Conservation (phyloP, 305 asterid species). For the Rubia peregrina region DNA sequence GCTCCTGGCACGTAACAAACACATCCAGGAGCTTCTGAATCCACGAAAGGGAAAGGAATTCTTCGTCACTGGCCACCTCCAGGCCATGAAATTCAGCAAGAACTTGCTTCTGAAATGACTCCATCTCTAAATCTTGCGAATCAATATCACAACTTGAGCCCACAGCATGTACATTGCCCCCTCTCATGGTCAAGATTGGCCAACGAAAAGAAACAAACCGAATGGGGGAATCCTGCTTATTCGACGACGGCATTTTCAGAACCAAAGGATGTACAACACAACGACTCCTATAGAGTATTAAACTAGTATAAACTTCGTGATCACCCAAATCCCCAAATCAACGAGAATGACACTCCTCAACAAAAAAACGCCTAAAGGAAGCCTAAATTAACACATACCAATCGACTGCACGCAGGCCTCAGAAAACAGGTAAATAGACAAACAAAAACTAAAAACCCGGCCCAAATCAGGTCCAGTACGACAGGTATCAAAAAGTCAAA, state of each 20-base stretch:
- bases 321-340: slow-evolving; percentile 7
- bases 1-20: slow-evolving; percentile 49
- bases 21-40: slow-evolving; percentile 55
- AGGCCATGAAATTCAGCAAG: slow-evolving; percentile 48
- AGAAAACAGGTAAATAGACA: background rate
- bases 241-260: slow-evolving; percentile 63
- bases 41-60: slow-evolving; percentile 75
- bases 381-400: background rate
- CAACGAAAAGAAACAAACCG: slow-evolving; percentile 87
- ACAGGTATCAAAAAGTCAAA: slow-evolving; percentile 3
- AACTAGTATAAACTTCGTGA: background rate
- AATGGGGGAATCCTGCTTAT: slow-evolving; percentile 30
- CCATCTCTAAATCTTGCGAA: slow-evolving; percentile 19
- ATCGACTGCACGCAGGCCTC: background rate
- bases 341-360: slow-evolving; percentile 6
- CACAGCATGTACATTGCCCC: slow-evolving; percentile 53
- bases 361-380: slow-evolving; percentile 2
- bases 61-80: slow-evolving; percentile 38
- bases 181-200: slow-evolving; percentile 43
- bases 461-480: background rate
- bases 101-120: slow-evolving; percentile 43
- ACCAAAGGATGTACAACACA: slow-evolving; percentile 6
- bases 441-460: background rate
- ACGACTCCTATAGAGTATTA: slow-evolving; percentile 12
- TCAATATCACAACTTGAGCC: slow-evolving; percentile 37